A percentile compares a stretch with the other conserved stretches of the same genome.
These are phyloP conservation scores for Biscogniauxia mediterranea DNA, from an alignment of 2,329 filamentous ascomycete species.

Conservation along the genomic window DNA sequence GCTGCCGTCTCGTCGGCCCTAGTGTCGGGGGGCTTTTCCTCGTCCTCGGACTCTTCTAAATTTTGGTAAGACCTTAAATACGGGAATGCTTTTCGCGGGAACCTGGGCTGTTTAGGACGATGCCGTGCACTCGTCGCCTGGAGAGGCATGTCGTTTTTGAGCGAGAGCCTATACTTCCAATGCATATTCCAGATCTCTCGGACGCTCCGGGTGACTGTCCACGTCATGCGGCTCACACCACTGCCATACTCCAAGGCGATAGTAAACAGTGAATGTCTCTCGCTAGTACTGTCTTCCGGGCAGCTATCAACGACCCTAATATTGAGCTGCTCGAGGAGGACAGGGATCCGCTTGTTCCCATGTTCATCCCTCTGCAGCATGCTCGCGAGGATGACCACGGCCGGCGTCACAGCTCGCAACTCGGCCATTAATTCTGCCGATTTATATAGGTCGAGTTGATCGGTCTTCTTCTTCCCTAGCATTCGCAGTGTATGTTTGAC, in stretches of 20 bases:
- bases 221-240: constrained; percentile 93
- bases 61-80: constrained; percentile 81
- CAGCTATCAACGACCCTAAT: constrained; percentile 79
- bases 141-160: constrained; percentile 79
- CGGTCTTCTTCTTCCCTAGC: constrained; percentile 72
- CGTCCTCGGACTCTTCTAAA: constrained; percentile 76
- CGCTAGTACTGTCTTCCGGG: constrained; percentile 61
- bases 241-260: constrained; percentile 96
- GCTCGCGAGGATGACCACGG: constrained; percentile 89
- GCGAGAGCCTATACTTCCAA: constrained; percentile 85
- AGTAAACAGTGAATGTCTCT: constrained; percentile 80
- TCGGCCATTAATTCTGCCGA: constrained; percentile 96
- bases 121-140: constrained; percentile 65
- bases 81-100: constrained; percentile 85
- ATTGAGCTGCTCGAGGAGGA: constrained; percentile 92
- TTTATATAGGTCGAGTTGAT: constrained; percentile 89
- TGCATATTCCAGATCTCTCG: constrained; percentile 91
- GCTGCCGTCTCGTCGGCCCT: constrained; percentile 36
- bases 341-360: constrained; percentile 89
- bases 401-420: constrained; percentile 85
- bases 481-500: constrained; percentile 85
- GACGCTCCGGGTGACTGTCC: constrained; percentile 85
- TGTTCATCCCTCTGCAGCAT: constrained; percentile 98
- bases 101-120: constrained; percentile 80
- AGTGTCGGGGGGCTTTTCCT: constrained; percentile 47